These are phyloP conservation scores for Candida anglica DNA, from an alignment of 805 yeast genomes.

Conservation along the genomic window DNA sequence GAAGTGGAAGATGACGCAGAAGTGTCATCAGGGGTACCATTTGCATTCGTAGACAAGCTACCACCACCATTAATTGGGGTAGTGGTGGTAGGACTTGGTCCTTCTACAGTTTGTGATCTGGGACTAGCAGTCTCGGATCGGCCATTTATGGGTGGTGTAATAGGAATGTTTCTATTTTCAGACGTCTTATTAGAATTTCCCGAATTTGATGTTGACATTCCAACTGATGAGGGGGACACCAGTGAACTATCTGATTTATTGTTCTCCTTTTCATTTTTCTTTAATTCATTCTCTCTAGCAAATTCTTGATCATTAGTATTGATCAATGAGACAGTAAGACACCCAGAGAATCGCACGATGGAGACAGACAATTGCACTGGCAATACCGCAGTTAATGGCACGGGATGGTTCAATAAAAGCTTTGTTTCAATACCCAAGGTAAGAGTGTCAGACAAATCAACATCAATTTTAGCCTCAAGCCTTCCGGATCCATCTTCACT, in stretches of 20 bases:
- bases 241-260: constrained; percentile 9
- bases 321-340: constrained; percentile 72
- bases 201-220: no score
- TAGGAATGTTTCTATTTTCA: neutral
- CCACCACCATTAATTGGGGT: neutral
- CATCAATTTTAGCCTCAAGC: constrained; percentile 84
- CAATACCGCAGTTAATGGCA: constrained; percentile 76
- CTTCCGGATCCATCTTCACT: constrained; percentile 50
- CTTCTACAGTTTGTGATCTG: neutral
- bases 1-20: neutral
- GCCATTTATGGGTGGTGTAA: no score
- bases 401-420: constrained; percentile 74
- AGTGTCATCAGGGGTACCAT: neutral
- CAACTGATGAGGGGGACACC: constrained; percentile 12
- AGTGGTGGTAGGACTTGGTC: neutral
- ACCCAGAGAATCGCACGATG: constrained; percentile 85
- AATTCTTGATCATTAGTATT: constrained; percentile 39
- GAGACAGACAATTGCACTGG: constrained; percentile 86
- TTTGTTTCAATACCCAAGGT: constrained; percentile 84
- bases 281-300: constrained; percentile 9
- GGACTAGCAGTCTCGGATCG: no score
- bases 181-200: no score
- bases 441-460: constrained; percentile 80
- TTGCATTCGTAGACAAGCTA: no score
- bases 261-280: constrained; percentile 14